Base-by-base conservation (phyloP, 371 early-diverging fungal genomes). In the Haplosporangium sp. region DNA sequence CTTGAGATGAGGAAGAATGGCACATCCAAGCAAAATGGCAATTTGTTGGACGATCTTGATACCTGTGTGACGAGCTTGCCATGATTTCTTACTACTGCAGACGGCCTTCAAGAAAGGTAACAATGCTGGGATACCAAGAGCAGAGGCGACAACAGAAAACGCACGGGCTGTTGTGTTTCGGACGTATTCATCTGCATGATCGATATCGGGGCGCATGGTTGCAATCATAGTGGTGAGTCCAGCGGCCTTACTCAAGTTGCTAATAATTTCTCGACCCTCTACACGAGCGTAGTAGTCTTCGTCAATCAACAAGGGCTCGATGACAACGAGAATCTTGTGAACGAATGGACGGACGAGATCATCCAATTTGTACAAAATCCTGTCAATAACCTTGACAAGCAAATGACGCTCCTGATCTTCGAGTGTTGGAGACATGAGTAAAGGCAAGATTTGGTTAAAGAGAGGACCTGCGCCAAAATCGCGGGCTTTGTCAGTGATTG, bases 51-150 rank as follows among this genome's bases (percentile, higher is more conserved):
- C 95, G 85, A 97, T 96, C 86, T 97, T 97, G 72, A 96, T 95
- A 84, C 99, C 99, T 0, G 99, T 99, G 76, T 99, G 99, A 40
- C 98, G 91, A 7, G 99, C 99, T 83, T 98, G 97, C 99, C 98
- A 98, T 47, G 97, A 96, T 77, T 97, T 96, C 66, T 95, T 96
- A 67, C 95, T 95, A 64, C 90, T 90, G 82, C 98, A 98, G 13
- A 98, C 98, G 40, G 99, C 99, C 74, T 93, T 94, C 60, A 99
- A 86, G 88, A 99, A 99, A 4, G 98, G 99, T 20, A 98, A 82
- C 19, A 98, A 85, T 0, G 96, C 94, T 0, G 96, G 97, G 67
- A 99, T 96, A 75, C 99, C 99, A 50, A 98, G 89, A 1, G 99
- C 98, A 10, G 96, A 95, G 0, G 97, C 98, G 17, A 99, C 98